Percentiles rank a stretch among this genome's conserved stretches.
These are phyloP conservation scores for Saccharomyces hybrid DNA, from an alignment of 1,139 yeast species.

Conservation along the genomic window DNA sequence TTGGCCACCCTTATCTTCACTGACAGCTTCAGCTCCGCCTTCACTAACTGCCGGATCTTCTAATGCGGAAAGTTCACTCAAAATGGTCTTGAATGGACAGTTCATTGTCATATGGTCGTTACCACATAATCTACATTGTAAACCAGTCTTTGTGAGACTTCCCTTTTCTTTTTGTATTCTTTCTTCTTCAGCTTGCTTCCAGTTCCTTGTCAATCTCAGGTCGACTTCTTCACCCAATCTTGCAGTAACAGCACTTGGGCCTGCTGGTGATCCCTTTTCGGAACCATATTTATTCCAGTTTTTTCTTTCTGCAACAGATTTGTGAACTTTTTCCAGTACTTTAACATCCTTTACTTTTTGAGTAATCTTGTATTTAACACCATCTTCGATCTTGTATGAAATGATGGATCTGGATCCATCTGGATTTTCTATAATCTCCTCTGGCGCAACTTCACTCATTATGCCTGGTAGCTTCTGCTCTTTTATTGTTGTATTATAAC, in stretches of 20 bases:
- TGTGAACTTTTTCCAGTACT: conserved; percentile 76
- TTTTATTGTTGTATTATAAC: neutral
- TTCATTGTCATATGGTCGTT: conserved; percentile 90
- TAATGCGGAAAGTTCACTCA: conserved; percentile 48
- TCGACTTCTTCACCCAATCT: conserved; percentile 79
- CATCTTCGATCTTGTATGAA: conserved; percentile 68
- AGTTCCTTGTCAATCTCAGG: conserved; percentile 58
- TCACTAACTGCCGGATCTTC: conserved; percentile 35
- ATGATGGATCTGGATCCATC: conserved; percentile 90
- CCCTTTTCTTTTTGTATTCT: conserved; percentile 51
- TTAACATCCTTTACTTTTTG: conserved; percentile 73
- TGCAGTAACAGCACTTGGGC: conserved; percentile 86
- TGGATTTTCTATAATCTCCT: conserved; percentile 65
- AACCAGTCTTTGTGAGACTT: conserved; percentile 41
- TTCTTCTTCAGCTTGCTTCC: conserved; percentile 64
- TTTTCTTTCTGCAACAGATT: conserved; percentile 62
- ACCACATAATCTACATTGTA: conserved; percentile 84
- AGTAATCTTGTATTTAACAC: conserved; percentile 80
- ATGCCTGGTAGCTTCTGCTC: neutral
- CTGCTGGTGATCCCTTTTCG: conserved; percentile 68
- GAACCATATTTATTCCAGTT: conserved; percentile 78
- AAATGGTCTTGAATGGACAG: conserved; percentile 92
- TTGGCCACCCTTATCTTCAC: conserved; percentile 27
- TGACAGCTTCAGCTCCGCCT: conserved; percentile 29
- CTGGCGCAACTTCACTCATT: conserved; percentile 46